Evolutionary conservation across 2,329 filamentous ascomycete genomes (phyloP).

Genomic region (Penicillium hordei): DNA sequence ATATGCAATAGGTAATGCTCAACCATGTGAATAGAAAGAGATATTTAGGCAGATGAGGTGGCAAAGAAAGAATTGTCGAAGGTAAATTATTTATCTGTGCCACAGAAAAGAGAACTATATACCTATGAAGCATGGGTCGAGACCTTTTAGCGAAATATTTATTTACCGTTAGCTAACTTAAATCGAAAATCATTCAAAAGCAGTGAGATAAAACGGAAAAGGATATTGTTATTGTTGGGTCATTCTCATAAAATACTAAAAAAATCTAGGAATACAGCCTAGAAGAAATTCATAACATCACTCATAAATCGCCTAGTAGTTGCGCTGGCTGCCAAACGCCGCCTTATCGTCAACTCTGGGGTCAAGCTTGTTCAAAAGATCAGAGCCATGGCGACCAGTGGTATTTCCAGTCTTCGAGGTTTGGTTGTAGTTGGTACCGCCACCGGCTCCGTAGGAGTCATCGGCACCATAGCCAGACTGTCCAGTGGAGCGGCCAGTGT

Average conservation of each 20-base stretch:
- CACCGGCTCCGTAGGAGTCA: slow-evolving; percentile 3
- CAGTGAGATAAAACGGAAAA: neutral
- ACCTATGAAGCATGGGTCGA: neutral
- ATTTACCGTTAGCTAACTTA: neutral
- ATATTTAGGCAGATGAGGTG: neutral
- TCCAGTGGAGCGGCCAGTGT: neutral
- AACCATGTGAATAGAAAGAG: neutral
- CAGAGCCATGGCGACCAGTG: slow-evolving; percentile 46
- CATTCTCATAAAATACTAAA: neutral
- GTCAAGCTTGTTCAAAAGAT: slow-evolving; percentile 47
- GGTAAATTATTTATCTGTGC: neutral
- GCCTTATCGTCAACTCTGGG: slow-evolving; percentile 17
- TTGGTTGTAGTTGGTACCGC: slow-evolving; percentile 18
- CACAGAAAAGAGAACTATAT: neutral
- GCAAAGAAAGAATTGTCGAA: neutral
- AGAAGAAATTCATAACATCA: neutral
- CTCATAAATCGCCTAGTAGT: slow-evolving; percentile 9
- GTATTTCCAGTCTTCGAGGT: slow-evolving; percentile 9
- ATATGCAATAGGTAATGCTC: neutral
- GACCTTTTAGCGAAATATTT: too few relatives aligned
- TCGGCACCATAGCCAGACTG: neutral
- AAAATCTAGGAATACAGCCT: neutral
- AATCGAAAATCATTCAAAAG: neutral
- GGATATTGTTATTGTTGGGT: neutral
- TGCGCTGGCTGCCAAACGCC: slow-evolving; percentile 12